Percentiles rank a stretch among this genome's conserved stretches.
phyloP scores from a whole-genome alignment of 1,284 basidiomycete species.

The Flammula alnicola region DNA sequence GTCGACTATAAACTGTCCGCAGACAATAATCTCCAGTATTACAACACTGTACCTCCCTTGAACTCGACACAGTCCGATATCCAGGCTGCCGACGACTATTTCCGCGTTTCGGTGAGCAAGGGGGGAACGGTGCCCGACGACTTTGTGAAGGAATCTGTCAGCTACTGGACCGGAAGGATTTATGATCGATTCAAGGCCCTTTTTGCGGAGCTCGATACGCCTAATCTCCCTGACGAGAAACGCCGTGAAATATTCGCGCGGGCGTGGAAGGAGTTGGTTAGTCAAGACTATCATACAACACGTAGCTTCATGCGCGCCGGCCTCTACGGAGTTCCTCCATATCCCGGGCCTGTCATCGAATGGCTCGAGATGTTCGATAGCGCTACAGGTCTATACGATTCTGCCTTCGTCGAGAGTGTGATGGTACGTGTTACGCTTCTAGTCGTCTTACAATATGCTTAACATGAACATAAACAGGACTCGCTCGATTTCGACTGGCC shows the following conservation, averaged over 20 bases:
- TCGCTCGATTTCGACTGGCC: slow-evolving; percentile 21
- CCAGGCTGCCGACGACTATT: slow-evolving; percentile 6
- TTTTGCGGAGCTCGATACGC: slow-evolving; percentile 19
- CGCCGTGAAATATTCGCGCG: slow-evolving; percentile 16
- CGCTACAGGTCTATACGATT: slow-evolving; percentile 30
- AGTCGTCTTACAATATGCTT: neutral
- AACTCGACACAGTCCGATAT: slow-evolving; percentile 7
- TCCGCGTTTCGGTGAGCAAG: slow-evolving; percentile 6
- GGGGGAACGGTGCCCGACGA: slow-evolving; percentile 18
- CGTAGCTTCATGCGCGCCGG: slow-evolving; percentile 23
- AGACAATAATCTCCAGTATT: slow-evolving; percentile 13
- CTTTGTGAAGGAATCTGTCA: slow-evolving; percentile 7
- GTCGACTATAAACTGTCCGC: slow-evolving; percentile 19
- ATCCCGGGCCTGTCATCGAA: slow-evolving; percentile 28
- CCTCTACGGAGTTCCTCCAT: slow-evolving; percentile 13
- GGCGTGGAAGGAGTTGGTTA: slow-evolving; percentile 30
- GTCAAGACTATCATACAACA: slow-evolving; percentile 29
- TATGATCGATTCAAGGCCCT: slow-evolving; percentile 18
- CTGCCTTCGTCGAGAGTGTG: slow-evolving; percentile 31
- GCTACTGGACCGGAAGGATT: slow-evolving; percentile 15
- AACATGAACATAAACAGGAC: slow-evolving; percentile 4
- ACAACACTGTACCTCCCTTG: slow-evolving; percentile 17
- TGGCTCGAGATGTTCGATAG: slow-evolving; percentile 33
- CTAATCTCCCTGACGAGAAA: slow-evolving; percentile 6
- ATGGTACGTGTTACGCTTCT: slow-evolving; percentile 14